Evolutionary conservation across 306 rosid species (phyloP), one percentile per base, ranked within the genome.

Genomic region (Corylus americana): DNA sequence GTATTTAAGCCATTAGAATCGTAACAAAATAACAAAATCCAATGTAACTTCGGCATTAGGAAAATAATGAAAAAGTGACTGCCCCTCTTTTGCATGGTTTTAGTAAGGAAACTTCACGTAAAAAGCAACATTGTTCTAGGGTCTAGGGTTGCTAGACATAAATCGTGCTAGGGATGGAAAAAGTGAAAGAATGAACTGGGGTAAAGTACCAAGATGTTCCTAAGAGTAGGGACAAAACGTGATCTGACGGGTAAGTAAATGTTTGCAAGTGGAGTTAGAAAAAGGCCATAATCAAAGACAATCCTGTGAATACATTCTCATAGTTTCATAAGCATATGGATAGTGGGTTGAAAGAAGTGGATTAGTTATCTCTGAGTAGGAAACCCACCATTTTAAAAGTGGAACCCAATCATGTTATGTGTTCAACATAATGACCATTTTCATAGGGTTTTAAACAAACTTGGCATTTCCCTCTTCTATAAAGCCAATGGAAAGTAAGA

Each of bases 321-420:
- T 48, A 7, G 79, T 84, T 22, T 69, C 63, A 53, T 25, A 58
- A 70, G 76, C 83, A 58, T 48, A 48, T 67, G 80, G 75, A 79
- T 50, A 73, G 90, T 83, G 86, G 75, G 44, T 58, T 67, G 50
- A 54, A 68, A 42, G 69, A 49, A 81, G 74, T 79, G 87, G 62
- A 75, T 84, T 63, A 58, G 74, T 80, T 81, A 29, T 74, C 51
- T 80, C 83, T 51, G 90, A 85, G 82, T 82, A 76, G 94, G 89
- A 89, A 82, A 81, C 79, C 91, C 92, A 91, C 89, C 83, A 81
- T 53, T 68, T 69, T 67, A 37, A 64, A 74, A 88, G 86, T 76
- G 76, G 77, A 77, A 81, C 58, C 77, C 85, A 85, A 85, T 83
- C 67, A 83, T 74, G 73, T 78, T 51, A 57, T 73, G 42, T 63